phyloP scores from a whole-genome alignment of 2,329 filamentous ascomycete species.

The Colletotrichum tofieldiae region DNA sequence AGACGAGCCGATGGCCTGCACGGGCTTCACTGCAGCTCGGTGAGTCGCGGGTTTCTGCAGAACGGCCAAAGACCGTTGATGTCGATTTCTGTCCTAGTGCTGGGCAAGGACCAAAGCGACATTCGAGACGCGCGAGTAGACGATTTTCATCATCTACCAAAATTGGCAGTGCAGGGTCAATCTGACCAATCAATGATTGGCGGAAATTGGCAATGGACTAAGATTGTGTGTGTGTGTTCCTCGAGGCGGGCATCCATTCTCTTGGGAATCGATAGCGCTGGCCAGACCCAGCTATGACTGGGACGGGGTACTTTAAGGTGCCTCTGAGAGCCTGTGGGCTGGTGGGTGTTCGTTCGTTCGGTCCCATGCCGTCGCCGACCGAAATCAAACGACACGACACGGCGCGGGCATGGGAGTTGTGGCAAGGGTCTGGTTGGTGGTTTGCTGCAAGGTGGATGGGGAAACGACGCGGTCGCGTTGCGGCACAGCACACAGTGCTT shows the following conservation, averaged over 20 bases:
- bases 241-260: constrained; percentile 31
- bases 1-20: constrained; percentile 8
- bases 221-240: constrained; percentile 20
- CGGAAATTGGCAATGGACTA: constrained; percentile 39
- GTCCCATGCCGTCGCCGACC: constrained; percentile 41
- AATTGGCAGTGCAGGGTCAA: constrained; percentile 18
- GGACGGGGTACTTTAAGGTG: constrained; percentile 21
- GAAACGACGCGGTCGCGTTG: constrained; percentile 32
- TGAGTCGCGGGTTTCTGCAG: constrained; percentile 43
- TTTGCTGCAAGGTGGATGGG: constrained; percentile 27
- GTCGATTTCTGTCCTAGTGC: constrained; percentile 28
- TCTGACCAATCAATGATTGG: constrained; percentile 40
- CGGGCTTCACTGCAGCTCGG: constrained; percentile 31
- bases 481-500: constrained; percentile 41
- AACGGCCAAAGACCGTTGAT: constrained; percentile 46
- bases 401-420: constrained; percentile 28
- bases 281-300: constrained; percentile 35
- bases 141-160: constrained; percentile 27
- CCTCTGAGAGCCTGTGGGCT: constrained; percentile 14
- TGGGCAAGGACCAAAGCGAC: constrained; percentile 12
- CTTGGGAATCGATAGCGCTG: constrained; percentile 41
- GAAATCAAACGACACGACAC: constrained; percentile 42
- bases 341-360: constrained; percentile 36
- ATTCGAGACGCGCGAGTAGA: constrained; percentile 22
- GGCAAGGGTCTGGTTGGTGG: constrained; percentile 37